Conservation (phyloP, 495 filamentous ascomycete genomes). For the Emericellopsis terricola region DNA sequence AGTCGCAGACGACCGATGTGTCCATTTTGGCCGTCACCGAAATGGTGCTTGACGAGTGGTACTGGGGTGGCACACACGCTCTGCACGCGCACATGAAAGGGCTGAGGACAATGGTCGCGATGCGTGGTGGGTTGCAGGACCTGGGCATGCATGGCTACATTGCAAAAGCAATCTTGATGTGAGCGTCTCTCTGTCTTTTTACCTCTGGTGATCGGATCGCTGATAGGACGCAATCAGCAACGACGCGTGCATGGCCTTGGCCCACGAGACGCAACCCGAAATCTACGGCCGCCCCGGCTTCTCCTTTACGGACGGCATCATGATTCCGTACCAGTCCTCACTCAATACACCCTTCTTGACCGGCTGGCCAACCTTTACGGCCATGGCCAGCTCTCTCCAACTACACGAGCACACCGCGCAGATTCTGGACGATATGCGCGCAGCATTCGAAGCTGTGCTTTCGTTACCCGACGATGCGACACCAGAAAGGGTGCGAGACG, state of each 20-base stretch:
- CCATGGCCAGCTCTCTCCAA: conserved; percentile 11
- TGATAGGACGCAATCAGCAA: no score
- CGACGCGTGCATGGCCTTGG: conserved; percentile 15
- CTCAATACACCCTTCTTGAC: conserved; percentile 19
- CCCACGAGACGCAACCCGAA: conserved; percentile 12
- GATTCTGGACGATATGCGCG: conserved; percentile 22
- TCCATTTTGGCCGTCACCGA: conserved; percentile 17
- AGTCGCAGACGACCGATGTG: conserved; percentile 14
- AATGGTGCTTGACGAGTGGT: conserved; percentile 20
- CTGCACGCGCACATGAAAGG: conserved; percentile 15
- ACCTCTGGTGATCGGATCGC: no score
- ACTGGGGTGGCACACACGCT: conserved; percentile 15
- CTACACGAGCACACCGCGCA: conserved; percentile 14
- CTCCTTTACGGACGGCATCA: conserved; percentile 12
- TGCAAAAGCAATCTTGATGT: conserved; percentile 20
- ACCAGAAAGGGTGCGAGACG: conserved; percentile 13
- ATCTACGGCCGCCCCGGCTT: conserved; percentile 10
- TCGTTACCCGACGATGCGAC: conserved; percentile 11
- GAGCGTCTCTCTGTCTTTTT: conserved; percentile 4
- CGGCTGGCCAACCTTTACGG: conserved; percentile 10
- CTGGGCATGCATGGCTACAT: conserved; percentile 18
- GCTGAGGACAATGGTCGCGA: conserved; percentile 15
- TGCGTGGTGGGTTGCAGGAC: conserved; percentile 15
- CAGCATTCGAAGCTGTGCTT: conserved; percentile 12
- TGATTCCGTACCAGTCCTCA: conserved; percentile 11